Base-by-base conservation (phyloP, 2,329 filamentous ascomycete species). In the Diaporthe vaccinii region DNA sequence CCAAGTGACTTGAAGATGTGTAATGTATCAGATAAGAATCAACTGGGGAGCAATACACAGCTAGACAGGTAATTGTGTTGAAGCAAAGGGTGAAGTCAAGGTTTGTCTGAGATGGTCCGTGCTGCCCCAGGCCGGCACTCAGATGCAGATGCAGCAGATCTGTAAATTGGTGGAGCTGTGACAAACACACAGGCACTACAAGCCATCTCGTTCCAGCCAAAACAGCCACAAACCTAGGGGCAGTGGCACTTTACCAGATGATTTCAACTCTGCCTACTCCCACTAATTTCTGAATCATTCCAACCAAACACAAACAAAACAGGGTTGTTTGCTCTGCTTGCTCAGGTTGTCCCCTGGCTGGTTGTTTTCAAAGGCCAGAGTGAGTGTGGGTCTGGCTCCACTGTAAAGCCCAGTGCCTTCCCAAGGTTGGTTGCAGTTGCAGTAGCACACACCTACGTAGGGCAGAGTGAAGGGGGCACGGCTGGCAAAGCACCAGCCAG, bases 171-270 rank as follows among this genome's bases (percentile, higher is more conserved):
- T 68, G 65, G 65, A 36, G 31, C 46, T 7, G n/a, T 51, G 62
- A n/a, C 44, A 67, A 34, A 67, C 61, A 34, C 41, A n/a, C 12
- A 51, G 5, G 15, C 61, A 28, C 20, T 31, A 3, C 62, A 69
- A 69, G 65, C 65, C 65, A 55, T 22, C 34, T 69, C 49, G 49
- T 69, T 69, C 65, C 65, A 69, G 65, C 34, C 22, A 55, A 41
- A 41, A 12, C 34, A 55, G 65, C 46, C 65, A 69, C 65, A 69
- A 55, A 69, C 65, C 25, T n/a, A 22, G 34, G 15, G 22, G 46
- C 28, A 41, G 6, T 20, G 15, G 22, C n/a, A 10, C 22, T 9
- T 22, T 22, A 22, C 5, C 25, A 9, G 31, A 7, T 25, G n/a
- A n/a, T n/a, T 49, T 28, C 22, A 20, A 20, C 25, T 1, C 28